These are phyloP conservation scores for Penicillium sp. DNA, from an alignment of 2,329 filamentous ascomycete species.

Conservation along the genomic window DNA sequence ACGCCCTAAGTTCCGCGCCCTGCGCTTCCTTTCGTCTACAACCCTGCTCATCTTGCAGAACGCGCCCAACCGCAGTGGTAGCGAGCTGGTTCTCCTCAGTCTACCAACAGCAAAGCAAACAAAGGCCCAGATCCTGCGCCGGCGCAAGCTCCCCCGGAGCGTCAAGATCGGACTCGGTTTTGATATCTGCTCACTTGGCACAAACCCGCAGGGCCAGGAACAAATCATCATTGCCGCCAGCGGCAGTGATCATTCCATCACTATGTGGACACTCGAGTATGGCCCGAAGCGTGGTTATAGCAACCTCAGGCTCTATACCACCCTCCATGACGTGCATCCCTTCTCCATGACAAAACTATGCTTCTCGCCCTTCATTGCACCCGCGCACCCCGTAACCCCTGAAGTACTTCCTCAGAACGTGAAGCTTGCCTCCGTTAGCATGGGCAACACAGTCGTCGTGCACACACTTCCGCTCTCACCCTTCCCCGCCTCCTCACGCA, in stretches of 20 bases:
- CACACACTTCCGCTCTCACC: slow-evolving; percentile 69
- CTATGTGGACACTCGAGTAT: slow-evolving; percentile 74
- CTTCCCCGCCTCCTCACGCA: slow-evolving; percentile 42
- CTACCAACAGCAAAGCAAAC: slow-evolving; percentile 16
- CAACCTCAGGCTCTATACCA: slow-evolving; percentile 51
- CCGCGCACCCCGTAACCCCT: slow-evolving; percentile 48
- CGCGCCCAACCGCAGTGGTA: slow-evolving; percentile 52
- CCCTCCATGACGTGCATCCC: slow-evolving; percentile 55
- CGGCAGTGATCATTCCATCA: slow-evolving; percentile 74
- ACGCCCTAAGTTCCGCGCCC: slow-evolving; percentile 53
- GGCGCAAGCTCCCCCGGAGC: slow-evolving; percentile 61
- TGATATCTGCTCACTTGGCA: slow-evolving; percentile 68
- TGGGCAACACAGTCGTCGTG: slow-evolving; percentile 74
- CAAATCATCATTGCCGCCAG: slow-evolving; percentile 81
- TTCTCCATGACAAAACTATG: slow-evolving; percentile 58
- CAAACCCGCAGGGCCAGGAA: slow-evolving; percentile 58
- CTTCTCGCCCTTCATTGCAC: slow-evolving; percentile 54
- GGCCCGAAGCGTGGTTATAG: slow-evolving; percentile 44
- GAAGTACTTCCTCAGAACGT: slow-evolving; percentile 58
- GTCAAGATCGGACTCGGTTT: slow-evolving; percentile 75
- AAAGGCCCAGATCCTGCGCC: slow-evolving; percentile 48
- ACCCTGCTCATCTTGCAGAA: slow-evolving; percentile 58
- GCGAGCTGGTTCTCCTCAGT: slow-evolving; percentile 54
- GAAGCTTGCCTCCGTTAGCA: slow-evolving; percentile 76
- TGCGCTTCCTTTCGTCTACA: slow-evolving; percentile 56